A percentile compares a stretch with the other conserved stretches of the same genome.
These are phyloP conservation scores for Thermochaetoides dissita DNA, from an alignment of 2,329 filamentous ascomycete genomes.

Conservation along the genomic window DNA sequence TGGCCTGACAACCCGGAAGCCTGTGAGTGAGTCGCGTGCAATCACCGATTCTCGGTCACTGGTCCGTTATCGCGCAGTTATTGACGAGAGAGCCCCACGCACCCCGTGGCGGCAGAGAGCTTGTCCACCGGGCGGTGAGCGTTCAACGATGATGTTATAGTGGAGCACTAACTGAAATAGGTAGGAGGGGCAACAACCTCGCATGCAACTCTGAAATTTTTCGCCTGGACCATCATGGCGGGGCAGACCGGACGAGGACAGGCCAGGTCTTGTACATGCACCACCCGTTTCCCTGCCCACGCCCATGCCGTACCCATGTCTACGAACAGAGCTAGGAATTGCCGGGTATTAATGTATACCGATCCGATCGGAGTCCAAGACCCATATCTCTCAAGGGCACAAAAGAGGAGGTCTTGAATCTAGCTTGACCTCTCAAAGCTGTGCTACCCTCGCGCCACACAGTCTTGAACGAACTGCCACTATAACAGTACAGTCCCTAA, in stretches of 20 bases:
- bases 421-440: background rate
- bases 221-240: background rate
- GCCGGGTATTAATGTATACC: constrained; percentile 1
- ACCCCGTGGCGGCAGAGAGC: constrained; percentile 15
- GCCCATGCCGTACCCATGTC: too few relatives aligned
- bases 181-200: constrained; percentile 20
- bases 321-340: background rate
- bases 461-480: background rate
- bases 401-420: background rate
- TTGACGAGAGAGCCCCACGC: constrained; percentile 6
- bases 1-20: too few relatives aligned
- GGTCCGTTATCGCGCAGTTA: constrained; percentile 13
- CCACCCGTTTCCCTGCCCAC: too few relatives aligned
- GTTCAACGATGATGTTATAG: constrained; percentile 16
- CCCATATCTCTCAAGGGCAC: constrained; percentile 5
- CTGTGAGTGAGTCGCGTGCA: too few relatives aligned
- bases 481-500: background rate
- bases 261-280: too few relatives aligned
- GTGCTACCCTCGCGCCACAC: background rate
- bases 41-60: too few relatives aligned
- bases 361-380: constrained; percentile 4
- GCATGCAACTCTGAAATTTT: constrained; percentile 8
- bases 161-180: constrained; percentile 8
- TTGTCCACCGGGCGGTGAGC: constrained; percentile 13
- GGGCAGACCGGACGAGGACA: too few relatives aligned